A percentile compares a stretch with the other conserved stretches of the same genome.
Evolutionary conservation across 257 asterid species (phyloP).

Genomic region (Phtheirospermum japonicum): DNA sequence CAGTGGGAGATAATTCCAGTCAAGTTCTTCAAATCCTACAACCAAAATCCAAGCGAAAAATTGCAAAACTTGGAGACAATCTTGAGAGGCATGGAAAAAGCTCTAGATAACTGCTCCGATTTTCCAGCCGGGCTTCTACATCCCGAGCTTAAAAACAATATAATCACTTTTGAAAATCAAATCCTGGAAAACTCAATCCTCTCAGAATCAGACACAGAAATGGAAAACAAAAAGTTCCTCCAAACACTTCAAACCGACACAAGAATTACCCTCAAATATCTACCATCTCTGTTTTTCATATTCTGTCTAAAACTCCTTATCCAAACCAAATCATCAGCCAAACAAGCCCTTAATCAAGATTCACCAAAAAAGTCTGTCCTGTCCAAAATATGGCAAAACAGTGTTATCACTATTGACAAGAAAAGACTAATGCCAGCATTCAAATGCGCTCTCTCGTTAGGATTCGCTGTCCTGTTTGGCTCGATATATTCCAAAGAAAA

Average conservation of each 20-base stretch:
- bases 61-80: conserved; percentile 53
- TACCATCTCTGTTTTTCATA: conserved; percentile 63
- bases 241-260: conserved; percentile 46
- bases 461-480: conserved; percentile 65
- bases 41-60: conserved; percentile 47
- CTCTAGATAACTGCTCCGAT: conserved; percentile 40
- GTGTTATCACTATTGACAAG: conserved; percentile 26
- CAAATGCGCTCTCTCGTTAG: conserved; percentile 65
- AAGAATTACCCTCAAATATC: conserved; percentile 29
- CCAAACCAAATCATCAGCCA: conserved; percentile 32
- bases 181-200: conserved; percentile 44
- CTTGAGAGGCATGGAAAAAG: conserved; percentile 72
- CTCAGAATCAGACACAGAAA: conserved; percentile 41
- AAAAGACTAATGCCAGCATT: conserved; percentile 59
- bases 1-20: conserved; percentile 63
- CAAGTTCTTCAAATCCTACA: conserved; percentile 40
- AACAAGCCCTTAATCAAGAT: conserved; percentile 21
- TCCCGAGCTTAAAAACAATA: conserved; percentile 37
- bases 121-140: conserved; percentile 35
- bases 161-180: conserved; percentile 30
- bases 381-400: neutral
- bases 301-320: conserved; percentile 60
- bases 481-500: conserved; percentile 59
- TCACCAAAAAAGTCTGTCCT: conserved; percentile 26
- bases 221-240: conserved; percentile 31